These are phyloP conservation scores for Cryptococcus sp. DNA, from an alignment of 1,284 basidiomycete species.

Conservation along the genomic window DNA sequence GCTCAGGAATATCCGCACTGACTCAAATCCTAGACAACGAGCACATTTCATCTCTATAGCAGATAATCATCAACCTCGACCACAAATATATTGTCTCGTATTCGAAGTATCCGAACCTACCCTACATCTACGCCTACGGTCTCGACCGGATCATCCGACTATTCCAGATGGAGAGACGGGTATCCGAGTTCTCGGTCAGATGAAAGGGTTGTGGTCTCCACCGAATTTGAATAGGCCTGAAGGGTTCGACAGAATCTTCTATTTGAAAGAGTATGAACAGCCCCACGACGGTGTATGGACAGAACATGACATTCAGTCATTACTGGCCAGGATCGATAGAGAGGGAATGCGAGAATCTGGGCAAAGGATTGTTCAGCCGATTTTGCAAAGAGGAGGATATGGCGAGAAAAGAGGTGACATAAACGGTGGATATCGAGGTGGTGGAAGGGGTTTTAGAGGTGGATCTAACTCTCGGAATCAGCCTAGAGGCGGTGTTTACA, in stretches of 20 bases:
- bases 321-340: constrained; percentile 11
- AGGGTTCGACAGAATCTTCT: constrained; percentile 32
- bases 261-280: constrained; percentile 22
- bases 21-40: constrained; percentile 31
- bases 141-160: constrained; percentile 38
- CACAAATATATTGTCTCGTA: constrained; percentile 21
- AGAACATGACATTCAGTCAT: constrained; percentile 2
- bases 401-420: no score
- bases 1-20: not conserved
- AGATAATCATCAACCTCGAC: constrained; percentile 7
- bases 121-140: constrained; percentile 25
- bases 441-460: no score
- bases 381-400: no score
- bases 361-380: not conserved
- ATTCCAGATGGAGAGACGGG: constrained; percentile 34
- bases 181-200: constrained; percentile 33
- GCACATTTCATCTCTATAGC: constrained; percentile 42
- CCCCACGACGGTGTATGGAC: constrained; percentile 22
- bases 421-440: no score
- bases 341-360: constrained; percentile 1
- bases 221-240: constrained; percentile 24
- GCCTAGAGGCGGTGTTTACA: no score
- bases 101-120: constrained; percentile 18
- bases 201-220: constrained; percentile 25
- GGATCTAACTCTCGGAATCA: no score